Conservation (phyloP, 139 green algal species). For the Volvox reticuliferus region DNA sequence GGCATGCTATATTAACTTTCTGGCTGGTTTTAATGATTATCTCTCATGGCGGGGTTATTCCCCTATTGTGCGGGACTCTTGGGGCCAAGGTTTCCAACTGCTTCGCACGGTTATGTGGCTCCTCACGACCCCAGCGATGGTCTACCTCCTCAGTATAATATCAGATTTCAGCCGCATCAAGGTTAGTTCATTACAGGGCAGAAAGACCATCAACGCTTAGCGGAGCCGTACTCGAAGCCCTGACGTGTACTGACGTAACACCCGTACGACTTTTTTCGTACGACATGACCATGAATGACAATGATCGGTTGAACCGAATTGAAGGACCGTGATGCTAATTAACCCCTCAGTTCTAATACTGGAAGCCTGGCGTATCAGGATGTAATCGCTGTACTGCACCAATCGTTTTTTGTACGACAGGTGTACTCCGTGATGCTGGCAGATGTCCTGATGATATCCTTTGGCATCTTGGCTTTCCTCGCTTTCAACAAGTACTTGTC, state of each 20-base stretch:
- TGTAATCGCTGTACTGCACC: background rate
- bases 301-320: too few species aligned
- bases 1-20: conserved; percentile 58
- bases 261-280: too few species aligned
- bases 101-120: conserved; percentile 60
- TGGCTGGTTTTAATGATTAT: conserved; percentile 55
- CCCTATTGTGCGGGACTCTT: conserved; percentile 52
- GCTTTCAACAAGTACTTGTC: conserved; percentile 27
- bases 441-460: conserved; percentile 49
- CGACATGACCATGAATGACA: too few species aligned
- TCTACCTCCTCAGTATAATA: conserved; percentile 65
- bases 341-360: too few species aligned
- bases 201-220: too few species aligned
- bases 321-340: too few species aligned
- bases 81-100: conserved; percentile 46
- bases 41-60: conserved; percentile 43
- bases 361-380: background rate
- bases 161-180: conserved; percentile 56
- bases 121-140: conserved; percentile 62
- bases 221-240: too few species aligned
- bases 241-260: too few species aligned
- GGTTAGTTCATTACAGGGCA: conserved; percentile 1
- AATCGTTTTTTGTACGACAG: background rate
- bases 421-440: conserved; percentile 34
- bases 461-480: conserved; percentile 44